Evolutionary conservation across 2,329 filamentous ascomycete genomes (phyloP).

Genomic region (Colletotrichum brevisporum): DNA sequence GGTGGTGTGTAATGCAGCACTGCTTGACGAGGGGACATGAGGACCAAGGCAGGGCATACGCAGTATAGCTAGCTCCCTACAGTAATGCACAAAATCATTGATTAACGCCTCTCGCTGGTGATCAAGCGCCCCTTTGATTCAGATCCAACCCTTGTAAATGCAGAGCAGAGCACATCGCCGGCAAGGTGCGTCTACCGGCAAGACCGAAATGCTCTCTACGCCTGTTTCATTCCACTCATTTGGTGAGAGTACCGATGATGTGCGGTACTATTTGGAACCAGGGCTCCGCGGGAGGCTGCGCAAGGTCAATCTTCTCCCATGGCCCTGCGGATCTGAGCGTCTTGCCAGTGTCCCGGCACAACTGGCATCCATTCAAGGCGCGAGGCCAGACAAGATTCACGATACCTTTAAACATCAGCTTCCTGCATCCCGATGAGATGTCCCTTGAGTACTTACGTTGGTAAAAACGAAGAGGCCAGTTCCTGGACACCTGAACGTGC

Average conservation of each 20-base stretch:
- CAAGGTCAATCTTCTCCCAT: conserved; percentile 66
- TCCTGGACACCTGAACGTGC: conserved; percentile 64
- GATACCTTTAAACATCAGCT: conserved; percentile 48
- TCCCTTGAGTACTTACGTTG: conserved; percentile 59
- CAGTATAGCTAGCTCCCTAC: conserved; percentile 33
- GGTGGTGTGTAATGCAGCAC: neutral
- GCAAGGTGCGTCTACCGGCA: too few relatives aligned
- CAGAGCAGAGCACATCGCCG: neutral
- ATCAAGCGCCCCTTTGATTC: neutral
- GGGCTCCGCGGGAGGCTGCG: conserved; percentile 54
- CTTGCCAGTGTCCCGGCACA: conserved; percentile 63
- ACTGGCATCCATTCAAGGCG: conserved; percentile 65
- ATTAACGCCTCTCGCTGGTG: neutral
- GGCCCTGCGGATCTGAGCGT: conserved; percentile 63
- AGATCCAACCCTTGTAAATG: neutral
- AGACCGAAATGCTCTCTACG: too few relatives aligned
- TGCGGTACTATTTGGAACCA: conserved; percentile 63
- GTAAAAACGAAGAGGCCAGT: conserved; percentile 60
- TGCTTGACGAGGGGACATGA: neutral
- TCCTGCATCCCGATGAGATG: neutral
- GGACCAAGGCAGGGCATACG: neutral
- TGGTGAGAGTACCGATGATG: conserved; percentile 66
- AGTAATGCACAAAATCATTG: neutral
- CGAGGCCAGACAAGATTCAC: conserved; percentile 68
- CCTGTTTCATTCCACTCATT: conserved; percentile 50